Conservation (phyloP, 768 basidiomycete genomes). For the Amanita molliuscula region DNA sequence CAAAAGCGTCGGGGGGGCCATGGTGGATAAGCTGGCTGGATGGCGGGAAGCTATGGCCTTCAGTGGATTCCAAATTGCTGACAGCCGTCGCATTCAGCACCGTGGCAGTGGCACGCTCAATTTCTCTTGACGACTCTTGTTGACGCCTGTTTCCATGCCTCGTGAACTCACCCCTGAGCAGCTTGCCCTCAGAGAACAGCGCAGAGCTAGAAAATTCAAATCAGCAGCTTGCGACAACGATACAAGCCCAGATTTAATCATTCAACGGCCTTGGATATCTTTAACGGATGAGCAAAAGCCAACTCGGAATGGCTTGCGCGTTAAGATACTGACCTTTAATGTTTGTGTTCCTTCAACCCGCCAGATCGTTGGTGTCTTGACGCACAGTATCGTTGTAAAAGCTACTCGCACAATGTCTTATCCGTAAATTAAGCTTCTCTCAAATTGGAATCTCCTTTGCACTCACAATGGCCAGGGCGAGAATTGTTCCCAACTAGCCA, state of each 20-base stretch:
- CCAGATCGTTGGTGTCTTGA: background rate
- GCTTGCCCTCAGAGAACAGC: conserved; percentile 40
- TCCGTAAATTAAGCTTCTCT: conserved; percentile 44
- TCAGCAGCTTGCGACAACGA: conserved; percentile 5
- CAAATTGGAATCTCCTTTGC: background rate
- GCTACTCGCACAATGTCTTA: conserved; percentile 71
- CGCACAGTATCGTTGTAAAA: conserved; percentile 16
- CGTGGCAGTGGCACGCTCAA: background rate
- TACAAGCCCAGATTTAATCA: conserved; percentile 16
- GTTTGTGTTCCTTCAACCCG: conserved; percentile 32
- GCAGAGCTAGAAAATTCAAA: conserved; percentile 30
- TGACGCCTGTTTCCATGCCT: conserved; percentile 2
- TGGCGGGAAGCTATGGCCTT: conserved; percentile 11
- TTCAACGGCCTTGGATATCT: conserved; percentile 31
- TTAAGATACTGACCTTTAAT: conserved; percentile 77
- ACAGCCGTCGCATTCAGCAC: conserved; percentile 25
- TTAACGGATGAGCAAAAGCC: conserved; percentile 13
- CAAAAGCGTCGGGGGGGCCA: conserved; percentile 1
- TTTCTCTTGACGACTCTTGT: background rate
- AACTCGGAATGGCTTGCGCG: conserved; percentile 13
- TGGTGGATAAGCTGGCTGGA: conserved; percentile 8
- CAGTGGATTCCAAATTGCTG: conserved; percentile 15
- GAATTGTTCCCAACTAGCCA: conserved; percentile 79
- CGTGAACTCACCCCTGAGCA: conserved; percentile 37
- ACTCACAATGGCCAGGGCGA: conserved; percentile 36